These are phyloP conservation scores for Phoenix dactylifera DNA, from an alignment of 176 grass and related monocot species.

Conservation along the genomic window DNA sequence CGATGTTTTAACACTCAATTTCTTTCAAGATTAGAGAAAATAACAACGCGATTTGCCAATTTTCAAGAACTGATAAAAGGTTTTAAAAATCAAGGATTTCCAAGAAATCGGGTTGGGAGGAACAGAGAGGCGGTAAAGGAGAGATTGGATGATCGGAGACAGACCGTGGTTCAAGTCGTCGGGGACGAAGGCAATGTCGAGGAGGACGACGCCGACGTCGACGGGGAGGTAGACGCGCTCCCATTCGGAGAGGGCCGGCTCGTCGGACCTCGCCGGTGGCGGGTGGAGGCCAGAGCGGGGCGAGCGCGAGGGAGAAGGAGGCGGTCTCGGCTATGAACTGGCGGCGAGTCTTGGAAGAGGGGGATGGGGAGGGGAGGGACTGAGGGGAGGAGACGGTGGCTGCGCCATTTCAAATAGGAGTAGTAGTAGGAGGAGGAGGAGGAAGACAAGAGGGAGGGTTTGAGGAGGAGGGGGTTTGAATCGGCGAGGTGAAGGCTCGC, in stretches of 20 bases:
- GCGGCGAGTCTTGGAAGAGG: slow-evolving; percentile 27
- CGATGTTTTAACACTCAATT: no score
- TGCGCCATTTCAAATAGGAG: slow-evolving; percentile 15
- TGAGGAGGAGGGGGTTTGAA: not conserved
- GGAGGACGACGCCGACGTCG: slow-evolving; percentile 83
- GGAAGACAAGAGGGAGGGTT: not conserved
- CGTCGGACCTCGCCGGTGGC: slow-evolving; percentile 24
- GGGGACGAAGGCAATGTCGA: slow-evolving; percentile 95
- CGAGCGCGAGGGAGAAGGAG: slow-evolving; percentile 13
- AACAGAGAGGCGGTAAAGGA: not conserved
- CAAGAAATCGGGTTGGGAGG: not conserved
- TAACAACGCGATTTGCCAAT: no score
- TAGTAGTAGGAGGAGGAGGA: slow-evolving; percentile 23
- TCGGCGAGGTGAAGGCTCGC: slow-evolving; percentile 40
- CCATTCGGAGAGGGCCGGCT: slow-evolving; percentile 63
- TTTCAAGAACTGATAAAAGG: not conserved
- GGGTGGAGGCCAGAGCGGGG: slow-evolving; percentile 6
- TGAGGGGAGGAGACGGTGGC: slow-evolving; percentile 27
- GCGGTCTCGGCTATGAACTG: slow-evolving; percentile 34
- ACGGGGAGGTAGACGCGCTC: slow-evolving; percentile 70
- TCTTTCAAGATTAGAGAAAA: no score
- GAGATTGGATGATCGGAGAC: not conserved
- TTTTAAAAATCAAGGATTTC: not conserved
- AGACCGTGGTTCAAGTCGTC: slow-evolving; percentile 72
- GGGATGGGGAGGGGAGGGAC: slow-evolving; percentile 17